Evolutionary conservation across 805 yeast genomes (phyloP), one percentile per base, ranked within the genome.

Genomic region (Spathaspora gorwiae): DNA sequence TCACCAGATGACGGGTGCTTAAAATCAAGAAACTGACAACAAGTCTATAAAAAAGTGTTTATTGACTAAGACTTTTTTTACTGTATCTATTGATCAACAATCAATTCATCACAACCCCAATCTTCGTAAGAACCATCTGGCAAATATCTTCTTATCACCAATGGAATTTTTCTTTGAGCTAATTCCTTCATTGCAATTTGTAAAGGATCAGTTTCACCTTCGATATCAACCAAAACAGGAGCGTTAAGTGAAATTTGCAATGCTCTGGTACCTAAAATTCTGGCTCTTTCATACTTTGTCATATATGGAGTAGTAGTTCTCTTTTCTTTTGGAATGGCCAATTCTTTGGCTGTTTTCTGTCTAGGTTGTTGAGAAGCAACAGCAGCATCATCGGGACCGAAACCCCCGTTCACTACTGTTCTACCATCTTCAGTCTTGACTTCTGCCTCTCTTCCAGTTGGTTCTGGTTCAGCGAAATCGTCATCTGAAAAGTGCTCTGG

Each of bases 201-300:
- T 61, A 94, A 74, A 11, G 99, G 99, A 65, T 94, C 99, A 2
- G 99, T 95, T 66, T 95, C 99, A 61, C 99, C 99, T 70, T 94
- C 99, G 47, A 94, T 80, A 61, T 95, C 99, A 36, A 94, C 99
- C 61, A 94, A 78, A 2, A 94, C 98, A 2, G 99, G 99, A 1
- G 99, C 99, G 62, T 94, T 94, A 87, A 94, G 87, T 26, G 97
- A 89, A 57, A 94, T 92, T 68, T 94, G 99, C 53, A 94, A 73
- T 1, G 99, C 99, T 58, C 99, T 80, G 9, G 99, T 94, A 26
- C 99, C 99, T 59, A 94, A 78, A 49, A 94, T 89, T 72, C 99
- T 81, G 7, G 99, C 99, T 57, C 97, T 80, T 74, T 94, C 99
- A 65, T 94, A 94, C 63, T 95, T 94, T 47, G 99, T 94, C 98